Conservation (phyloP, 352 stramenopile species). For the Peronosclerospora sorghi region DNA sequence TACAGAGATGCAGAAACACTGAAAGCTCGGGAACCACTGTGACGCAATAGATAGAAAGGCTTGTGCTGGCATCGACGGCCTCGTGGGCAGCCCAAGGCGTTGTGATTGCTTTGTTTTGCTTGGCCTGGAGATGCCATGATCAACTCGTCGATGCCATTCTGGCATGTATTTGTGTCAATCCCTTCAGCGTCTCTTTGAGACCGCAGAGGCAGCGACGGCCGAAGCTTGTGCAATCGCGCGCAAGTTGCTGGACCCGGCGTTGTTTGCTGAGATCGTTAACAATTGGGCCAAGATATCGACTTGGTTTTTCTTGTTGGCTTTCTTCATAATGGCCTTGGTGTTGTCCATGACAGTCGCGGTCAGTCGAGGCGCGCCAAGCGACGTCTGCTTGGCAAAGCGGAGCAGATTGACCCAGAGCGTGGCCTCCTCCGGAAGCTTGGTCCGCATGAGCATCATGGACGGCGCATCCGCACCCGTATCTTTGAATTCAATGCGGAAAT, state of each 20-base stretch:
- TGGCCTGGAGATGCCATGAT: too few species aligned
- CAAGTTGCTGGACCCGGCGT: slow-evolving; percentile 20
- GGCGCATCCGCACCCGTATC: slow-evolving; percentile 23
- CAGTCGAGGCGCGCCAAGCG: slow-evolving; percentile 13
- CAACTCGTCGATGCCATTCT: too few species aligned
- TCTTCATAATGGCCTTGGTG: slow-evolving; percentile 23
- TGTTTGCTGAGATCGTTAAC: slow-evolving; percentile 27
- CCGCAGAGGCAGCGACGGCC: slow-evolving; percentile 20
- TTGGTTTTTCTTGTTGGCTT: slow-evolving; percentile 35
- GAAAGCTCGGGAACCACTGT: too few species aligned
- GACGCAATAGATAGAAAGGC: too few species aligned
- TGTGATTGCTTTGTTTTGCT: too few species aligned
- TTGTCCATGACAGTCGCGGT: slow-evolving; percentile 18
- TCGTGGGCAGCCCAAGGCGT: too few species aligned
- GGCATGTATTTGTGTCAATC: too few species aligned
- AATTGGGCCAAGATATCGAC: slow-evolving; percentile 33
- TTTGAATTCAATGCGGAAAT: slow-evolving; percentile 60
- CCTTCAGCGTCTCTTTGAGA: slow-evolving; percentile 18
- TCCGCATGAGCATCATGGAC: slow-evolving; percentile 48
- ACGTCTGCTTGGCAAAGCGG: slow-evolving; percentile 47
- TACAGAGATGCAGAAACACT: too few species aligned
- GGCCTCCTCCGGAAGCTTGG: slow-evolving; percentile 41
- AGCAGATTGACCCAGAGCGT: slow-evolving; percentile 71
- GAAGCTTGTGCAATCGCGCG: slow-evolving; percentile 25
- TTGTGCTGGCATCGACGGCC: too few species aligned